Conservation (phyloP, 306 rosid genomes). For the Medicago lupulina region DNA sequence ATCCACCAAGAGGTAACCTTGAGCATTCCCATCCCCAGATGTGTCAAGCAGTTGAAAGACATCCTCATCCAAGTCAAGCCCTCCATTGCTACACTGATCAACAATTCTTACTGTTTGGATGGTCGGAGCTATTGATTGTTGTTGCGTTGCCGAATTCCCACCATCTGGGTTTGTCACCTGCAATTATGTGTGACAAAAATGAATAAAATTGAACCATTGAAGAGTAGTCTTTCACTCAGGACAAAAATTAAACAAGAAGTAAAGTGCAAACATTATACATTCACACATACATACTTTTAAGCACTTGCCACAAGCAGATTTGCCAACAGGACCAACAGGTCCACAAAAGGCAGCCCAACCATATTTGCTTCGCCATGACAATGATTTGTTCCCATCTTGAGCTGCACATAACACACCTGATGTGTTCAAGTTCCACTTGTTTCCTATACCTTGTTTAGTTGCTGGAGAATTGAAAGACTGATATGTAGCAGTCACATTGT, state of each 20-base stretch:
- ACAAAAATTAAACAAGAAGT: no score
- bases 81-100: not conserved
- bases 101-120: conserved; percentile 4
- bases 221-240: no score
- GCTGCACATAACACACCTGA: not conserved
- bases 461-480: not conserved
- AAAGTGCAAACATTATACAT: not conserved
- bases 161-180: no score
- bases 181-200: no score
- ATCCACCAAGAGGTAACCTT: not conserved
- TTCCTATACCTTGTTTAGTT: not conserved
- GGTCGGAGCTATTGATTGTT: no score
- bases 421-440: not conserved
- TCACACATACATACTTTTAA: not conserved
- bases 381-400: not conserved
- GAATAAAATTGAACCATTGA: no score
- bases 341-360: not conserved
- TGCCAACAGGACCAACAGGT: not conserved
- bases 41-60: not conserved
- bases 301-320: not conserved
- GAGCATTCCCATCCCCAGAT: not conserved
- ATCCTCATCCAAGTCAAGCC: not conserved
- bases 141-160: no score
- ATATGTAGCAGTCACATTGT: not conserved
- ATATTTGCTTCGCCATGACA: not conserved